A percentile compares a stretch with the other conserved stretches of the same genome.
These are phyloP conservation scores for Fusarium euwallaceae DNA, from an alignment of 2,329 filamentous ascomycete genomes.

Conservation along the genomic window DNA sequence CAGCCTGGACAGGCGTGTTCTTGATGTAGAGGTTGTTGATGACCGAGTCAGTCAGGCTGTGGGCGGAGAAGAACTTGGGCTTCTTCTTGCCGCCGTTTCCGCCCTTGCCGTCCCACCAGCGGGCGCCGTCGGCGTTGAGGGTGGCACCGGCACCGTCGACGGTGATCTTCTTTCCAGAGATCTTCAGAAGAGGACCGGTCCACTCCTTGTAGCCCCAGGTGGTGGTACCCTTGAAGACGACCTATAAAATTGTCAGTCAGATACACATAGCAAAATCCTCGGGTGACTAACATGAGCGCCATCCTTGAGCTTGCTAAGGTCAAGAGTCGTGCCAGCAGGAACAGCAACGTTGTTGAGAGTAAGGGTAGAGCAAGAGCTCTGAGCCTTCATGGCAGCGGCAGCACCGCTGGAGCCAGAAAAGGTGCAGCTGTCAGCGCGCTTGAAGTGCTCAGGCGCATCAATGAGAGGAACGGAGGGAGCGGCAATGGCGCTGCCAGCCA, in stretches of 20 bases:
- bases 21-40: slow-evolving; percentile 55
- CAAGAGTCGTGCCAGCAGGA: slow-evolving; percentile 37
- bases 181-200: slow-evolving; percentile 38
- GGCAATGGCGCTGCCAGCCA: slow-evolving; percentile 36
- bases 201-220: slow-evolving; percentile 45
- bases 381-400: slow-evolving; percentile 24
- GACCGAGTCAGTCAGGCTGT: slow-evolving; percentile 45
- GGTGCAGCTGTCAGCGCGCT: slow-evolving; percentile 36
- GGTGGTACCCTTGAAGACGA: slow-evolving; percentile 41
- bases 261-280: background rate
- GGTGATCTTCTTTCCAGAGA: slow-evolving; percentile 38
- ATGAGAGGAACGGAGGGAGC: slow-evolving; percentile 27
- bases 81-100: slow-evolving; percentile 35
- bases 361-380: slow-evolving; percentile 37
- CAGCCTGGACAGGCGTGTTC: slow-evolving; percentile 58
- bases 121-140: slow-evolving; percentile 36
- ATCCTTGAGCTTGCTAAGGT: slow-evolving; percentile 38
- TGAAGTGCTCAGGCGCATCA: slow-evolving; percentile 20
- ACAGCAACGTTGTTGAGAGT: slow-evolving; percentile 32
- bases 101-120: slow-evolving; percentile 42
- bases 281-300: slow-evolving; percentile 27
- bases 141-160: slow-evolving; percentile 41
- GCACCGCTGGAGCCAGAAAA: slow-evolving; percentile 39
- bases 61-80: slow-evolving; percentile 44
- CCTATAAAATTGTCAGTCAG: slow-evolving; percentile 5